A percentile compares a stretch with the other conserved stretches of the same genome.
These are phyloP conservation scores for Paramarasmius palmivorus DNA, from an alignment of 1,284 basidiomycete genomes.

Conservation along the genomic window DNA sequence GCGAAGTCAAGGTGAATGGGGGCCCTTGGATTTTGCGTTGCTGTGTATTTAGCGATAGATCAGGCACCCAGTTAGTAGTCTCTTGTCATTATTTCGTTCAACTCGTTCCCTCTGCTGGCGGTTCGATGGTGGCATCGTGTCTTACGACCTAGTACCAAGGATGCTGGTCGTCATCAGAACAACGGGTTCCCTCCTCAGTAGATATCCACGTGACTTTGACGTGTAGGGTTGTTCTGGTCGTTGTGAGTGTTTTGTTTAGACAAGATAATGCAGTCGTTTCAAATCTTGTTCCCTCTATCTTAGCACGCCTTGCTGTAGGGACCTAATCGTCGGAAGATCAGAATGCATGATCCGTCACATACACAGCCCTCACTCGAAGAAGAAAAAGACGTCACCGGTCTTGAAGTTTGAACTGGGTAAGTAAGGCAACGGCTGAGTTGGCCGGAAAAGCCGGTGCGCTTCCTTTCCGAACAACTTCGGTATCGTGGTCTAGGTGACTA, in stretches of 20 bases:
- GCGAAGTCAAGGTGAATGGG: constrained; percentile 70
- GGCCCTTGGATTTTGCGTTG: not conserved
- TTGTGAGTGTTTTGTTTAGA: constrained; percentile 74
- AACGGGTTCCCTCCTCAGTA: constrained; percentile 97
- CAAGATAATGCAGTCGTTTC: not conserved
- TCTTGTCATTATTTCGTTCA: constrained; percentile 85
- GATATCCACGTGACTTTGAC: constrained; percentile 99
- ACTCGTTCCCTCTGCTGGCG: constrained; percentile 94
- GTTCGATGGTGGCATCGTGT: constrained; percentile 98
- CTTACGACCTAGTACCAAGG: constrained; percentile 93
- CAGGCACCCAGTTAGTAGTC: constrained; percentile 60
- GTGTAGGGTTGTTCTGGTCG: constrained; percentile 95
- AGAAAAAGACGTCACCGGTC: constrained; percentile 51
- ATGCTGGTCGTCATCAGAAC: constrained; percentile 97
- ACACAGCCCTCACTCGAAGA: constrained; percentile 7
- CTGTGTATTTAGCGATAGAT: not conserved
- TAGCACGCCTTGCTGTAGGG: not conserved
- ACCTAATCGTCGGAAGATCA: constrained; percentile 70
- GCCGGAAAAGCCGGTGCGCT: constrained; percentile 93
- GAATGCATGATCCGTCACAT: not conserved
- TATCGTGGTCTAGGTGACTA: not conserved
- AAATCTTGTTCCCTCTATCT: not conserved
- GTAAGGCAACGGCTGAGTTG: constrained; percentile 78
- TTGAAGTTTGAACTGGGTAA: constrained; percentile 97
- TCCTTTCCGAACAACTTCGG: constrained; percentile 84